These are phyloP conservation scores for Deinandra increscens DNA, from an alignment of 129 eudicot genomes.

Conservation along the genomic window DNA sequence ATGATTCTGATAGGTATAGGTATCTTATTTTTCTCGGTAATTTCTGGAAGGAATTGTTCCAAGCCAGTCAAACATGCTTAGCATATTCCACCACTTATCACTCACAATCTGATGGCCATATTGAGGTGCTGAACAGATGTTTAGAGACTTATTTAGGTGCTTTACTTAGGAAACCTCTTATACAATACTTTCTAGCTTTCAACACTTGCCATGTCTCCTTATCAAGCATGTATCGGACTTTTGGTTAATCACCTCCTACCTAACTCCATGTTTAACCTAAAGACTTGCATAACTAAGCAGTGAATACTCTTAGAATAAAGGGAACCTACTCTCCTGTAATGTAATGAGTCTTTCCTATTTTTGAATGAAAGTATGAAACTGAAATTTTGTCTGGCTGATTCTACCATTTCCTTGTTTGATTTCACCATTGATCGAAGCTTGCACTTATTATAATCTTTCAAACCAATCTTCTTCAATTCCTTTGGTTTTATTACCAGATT, in stretches of 20 bases:
- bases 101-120: neutral
- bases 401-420: too few relatives aligned
- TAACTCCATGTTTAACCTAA: neutral
- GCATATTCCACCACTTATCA: neutral
- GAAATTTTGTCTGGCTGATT: too few relatives aligned
- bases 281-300: neutral
- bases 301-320: neutral
- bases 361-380: neutral
- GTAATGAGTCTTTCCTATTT: too few relatives aligned
- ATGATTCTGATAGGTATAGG: neutral
- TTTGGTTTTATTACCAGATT: neutral
- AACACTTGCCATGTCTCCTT: too few relatives aligned
- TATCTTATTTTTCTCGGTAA: neutral
- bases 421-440: neutral
- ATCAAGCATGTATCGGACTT: too few relatives aligned
- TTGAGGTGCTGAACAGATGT: neutral
- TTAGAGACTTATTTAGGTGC: neutral
- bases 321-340: neutral
- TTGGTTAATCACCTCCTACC: neutral
- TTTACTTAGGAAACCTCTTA: neutral
- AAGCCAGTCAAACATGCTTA: neutral
- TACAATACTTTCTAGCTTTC: neutral
- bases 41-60: neutral
- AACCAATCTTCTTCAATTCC: constrained; percentile 2
- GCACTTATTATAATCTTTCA: neutral